These are phyloP conservation scores for Mycosphaerella arachidis DNA, from an alignment of 2,329 filamentous ascomycete species.

Conservation along the genomic window DNA sequence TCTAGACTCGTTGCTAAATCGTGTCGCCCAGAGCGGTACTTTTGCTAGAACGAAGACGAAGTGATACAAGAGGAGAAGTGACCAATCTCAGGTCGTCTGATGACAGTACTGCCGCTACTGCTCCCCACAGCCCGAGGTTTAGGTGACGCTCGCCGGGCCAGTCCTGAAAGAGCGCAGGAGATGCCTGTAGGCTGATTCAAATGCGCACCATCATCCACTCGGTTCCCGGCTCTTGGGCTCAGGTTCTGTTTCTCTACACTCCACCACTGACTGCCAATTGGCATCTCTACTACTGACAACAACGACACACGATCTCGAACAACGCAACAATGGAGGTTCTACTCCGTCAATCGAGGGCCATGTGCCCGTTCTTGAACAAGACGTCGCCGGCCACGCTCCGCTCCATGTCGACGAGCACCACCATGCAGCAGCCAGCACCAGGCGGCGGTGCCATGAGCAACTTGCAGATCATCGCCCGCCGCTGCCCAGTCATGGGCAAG, in stretches of 20 bases:
- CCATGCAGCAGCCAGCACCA: conserved; percentile 55
- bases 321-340: conserved; percentile 75
- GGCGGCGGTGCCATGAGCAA: conserved; percentile 95
- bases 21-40: background rate
- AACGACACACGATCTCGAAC: background rate
- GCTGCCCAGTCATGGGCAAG: conserved; percentile 98
- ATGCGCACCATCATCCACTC: background rate
- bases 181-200: conserved; percentile 1
- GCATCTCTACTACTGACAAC: background rate
- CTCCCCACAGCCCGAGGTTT: conserved; percentile 2
- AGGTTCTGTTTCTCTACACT: background rate
- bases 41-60: background rate
- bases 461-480: conserved; percentile 85
- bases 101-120: background rate
- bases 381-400: conserved; percentile 88
- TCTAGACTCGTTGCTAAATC: background rate
- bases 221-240: background rate
- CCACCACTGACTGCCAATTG: background rate
- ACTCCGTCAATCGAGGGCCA: conserved; percentile 87
- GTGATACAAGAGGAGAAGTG: background rate
- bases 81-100: background rate
- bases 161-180: background rate
- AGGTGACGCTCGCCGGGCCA: background rate
- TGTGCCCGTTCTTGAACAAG: conserved; percentile 97
- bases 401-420: conserved; percentile 73